These are phyloP conservation scores for Puccinia sorghi DNA, from an alignment of 1,284 basidiomycete genomes.

Conservation along the genomic window DNA sequence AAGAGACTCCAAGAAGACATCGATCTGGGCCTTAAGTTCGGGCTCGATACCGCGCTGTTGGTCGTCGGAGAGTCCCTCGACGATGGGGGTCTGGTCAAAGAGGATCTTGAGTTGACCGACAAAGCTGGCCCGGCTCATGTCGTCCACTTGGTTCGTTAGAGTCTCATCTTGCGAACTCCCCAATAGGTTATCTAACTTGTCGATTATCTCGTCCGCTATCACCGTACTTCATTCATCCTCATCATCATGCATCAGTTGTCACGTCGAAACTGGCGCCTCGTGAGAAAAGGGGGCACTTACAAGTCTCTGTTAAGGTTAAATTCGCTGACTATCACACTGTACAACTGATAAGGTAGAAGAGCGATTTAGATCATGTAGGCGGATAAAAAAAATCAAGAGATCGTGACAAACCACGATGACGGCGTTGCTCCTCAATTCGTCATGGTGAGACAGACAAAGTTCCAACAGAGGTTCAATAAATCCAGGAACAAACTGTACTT, in stretches of 20 bases:
- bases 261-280: too few relatives aligned
- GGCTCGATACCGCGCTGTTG: constrained; percentile 66
- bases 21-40: constrained; percentile 73
- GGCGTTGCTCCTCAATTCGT: constrained; percentile 82
- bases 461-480: constrained; percentile 88
- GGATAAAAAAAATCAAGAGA: not conserved
- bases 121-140: constrained; percentile 72
- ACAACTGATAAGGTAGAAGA: constrained; percentile 8
- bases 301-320: constrained; percentile 42
- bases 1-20: constrained; percentile 80
- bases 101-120: constrained; percentile 84
- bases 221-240: constrained; percentile 49
- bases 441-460: constrained; percentile 90
- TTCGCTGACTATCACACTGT: constrained; percentile 47
- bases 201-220: constrained; percentile 90
- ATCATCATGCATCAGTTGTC: constrained; percentile 51
- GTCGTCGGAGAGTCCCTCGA: not conserved
- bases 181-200: constrained; percentile 83
- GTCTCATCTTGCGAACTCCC: constrained; percentile 76
- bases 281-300: constrained; percentile 3
- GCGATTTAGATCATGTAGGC: not conserved
- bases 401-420: constrained; percentile 60
- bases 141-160: constrained; percentile 48
- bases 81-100: constrained; percentile 69
- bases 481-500: constrained; percentile 63